Evolutionary conservation across 176 grass and related monocot genomes (phyloP).

Genomic region (Oryza nivara): DNA sequence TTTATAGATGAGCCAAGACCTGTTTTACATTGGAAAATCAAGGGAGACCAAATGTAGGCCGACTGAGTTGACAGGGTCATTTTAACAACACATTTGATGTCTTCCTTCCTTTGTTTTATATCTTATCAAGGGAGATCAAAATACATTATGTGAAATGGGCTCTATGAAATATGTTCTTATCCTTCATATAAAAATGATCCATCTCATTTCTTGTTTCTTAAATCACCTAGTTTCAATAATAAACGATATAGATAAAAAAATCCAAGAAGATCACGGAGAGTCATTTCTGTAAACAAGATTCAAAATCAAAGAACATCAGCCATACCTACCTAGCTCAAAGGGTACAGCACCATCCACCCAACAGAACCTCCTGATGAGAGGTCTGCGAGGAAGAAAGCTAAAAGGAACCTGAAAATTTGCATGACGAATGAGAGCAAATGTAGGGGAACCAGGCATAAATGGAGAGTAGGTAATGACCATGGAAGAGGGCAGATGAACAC

Average conservation of each 20-base stretch:
- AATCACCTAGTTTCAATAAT: background rate
- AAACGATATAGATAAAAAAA: background rate
- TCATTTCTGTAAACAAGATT: background rate
- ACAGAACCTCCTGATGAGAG: slow-evolving; percentile 21
- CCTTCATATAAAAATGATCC: background rate
- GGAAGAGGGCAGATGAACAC: slow-evolving; percentile 13
- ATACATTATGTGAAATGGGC: slow-evolving; percentile 1
- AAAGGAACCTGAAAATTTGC: slow-evolving; percentile 14
- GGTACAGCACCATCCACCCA: slow-evolving; percentile 34
- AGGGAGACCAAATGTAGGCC: slow-evolving; percentile 11
- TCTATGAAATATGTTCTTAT: background rate
- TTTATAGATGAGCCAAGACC: background rate
- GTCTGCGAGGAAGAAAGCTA: slow-evolving; percentile 11
- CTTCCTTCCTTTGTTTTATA: background rate
- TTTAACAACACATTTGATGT: background rate
- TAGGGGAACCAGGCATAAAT: slow-evolving; percentile 28
- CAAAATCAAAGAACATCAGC: slow-evolving; percentile 15
- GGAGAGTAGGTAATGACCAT: slow-evolving; percentile 30
- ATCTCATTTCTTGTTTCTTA: slow-evolving; percentile 2
- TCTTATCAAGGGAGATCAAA: background rate
- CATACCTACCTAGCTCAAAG: slow-evolving; percentile 24
- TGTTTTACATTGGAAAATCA: slow-evolving; percentile 8
- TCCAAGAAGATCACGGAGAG: background rate
- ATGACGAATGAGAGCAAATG: slow-evolving; percentile 13
- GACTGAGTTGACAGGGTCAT: background rate